Base-by-base conservation (phyloP, 2,329 filamentous ascomycete species). In the Ophiostoma australiae region DNA sequence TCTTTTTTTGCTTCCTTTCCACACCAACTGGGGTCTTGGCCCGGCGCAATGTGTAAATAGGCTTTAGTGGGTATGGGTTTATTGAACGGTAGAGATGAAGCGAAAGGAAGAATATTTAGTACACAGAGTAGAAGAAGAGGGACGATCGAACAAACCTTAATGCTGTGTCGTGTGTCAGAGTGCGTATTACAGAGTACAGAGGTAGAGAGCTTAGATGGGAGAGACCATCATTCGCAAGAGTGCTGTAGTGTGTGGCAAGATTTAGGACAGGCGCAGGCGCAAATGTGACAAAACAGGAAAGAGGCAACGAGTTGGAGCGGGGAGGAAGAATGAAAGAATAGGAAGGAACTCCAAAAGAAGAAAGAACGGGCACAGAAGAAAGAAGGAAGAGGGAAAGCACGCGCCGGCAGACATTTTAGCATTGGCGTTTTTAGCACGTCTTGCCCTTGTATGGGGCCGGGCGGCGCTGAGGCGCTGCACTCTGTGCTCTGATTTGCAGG, bases 21-120 rank as follows among this genome's bases (percentile, higher is more conserved):
- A 66, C 63, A 65, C 61, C 61, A 33, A 65, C 33, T 65, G 63
- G 35, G 20, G 35, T 39, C 63, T 39, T 66, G 35, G 63, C 20
- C 63, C 63, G 63, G 4, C 35, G 35, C 63, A 7, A 39, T 66
- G 35, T 66, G 61, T 66, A 63, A n/a, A 66, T 23, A 66, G 13
- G n/a, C 5, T 48, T 48, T 48, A 20, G 37, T 48, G 5, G 3
- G 17, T 41, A 20, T 48, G 3, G 6, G 41, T 4, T 41, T 8
- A 48, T n/a, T 48, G 17, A 48, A 20, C 44, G 44, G 44, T 48
- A 8, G 44, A 48, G 17, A 48, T 7, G 17, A n/a, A n/a, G 44
- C 37, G 37, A 48, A 31, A 1, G 27, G 27, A 31, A 31, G 27
- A 31, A 31, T 31, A 31, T 31, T 31, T 31, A 31, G 27, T 31